Evolutionary conservation across 352 stramenopile genomes (phyloP), one percentile per base, ranked within the genome.

Genomic region (Phytophthora colocasiae): DNA sequence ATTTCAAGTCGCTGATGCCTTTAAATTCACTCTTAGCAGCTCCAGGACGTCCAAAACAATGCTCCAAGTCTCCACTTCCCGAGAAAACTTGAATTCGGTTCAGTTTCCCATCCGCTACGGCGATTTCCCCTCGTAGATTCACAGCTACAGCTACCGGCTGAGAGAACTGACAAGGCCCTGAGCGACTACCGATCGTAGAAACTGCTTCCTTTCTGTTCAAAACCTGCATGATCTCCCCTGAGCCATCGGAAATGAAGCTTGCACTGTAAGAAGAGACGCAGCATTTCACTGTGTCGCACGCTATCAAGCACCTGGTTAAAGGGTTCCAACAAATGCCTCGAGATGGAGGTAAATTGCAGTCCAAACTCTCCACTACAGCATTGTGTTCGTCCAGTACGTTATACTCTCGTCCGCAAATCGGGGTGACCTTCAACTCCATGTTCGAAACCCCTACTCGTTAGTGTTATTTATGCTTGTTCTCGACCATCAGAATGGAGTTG

Each of bases 61-160:
- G 68, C 34, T 80, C 59, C 14, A 87, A 60, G 10, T 75, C 69
- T 12, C 82, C 80, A 47, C 63, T 79, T 4, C 81, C 75, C 5
- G 77, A 80, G 58, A 90, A 92, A 19, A 88, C 64, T 46, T 85
- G 70, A n/a, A 90, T 68, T 5, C 79, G 73, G 36, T 79, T 81
- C 3, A 89, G 49, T 47, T 87, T 85, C n/a, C 47, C 41, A 27
- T 92, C 83, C 5, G 69, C 82, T 22, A 92, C 75, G 0, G 78
- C 83, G 29, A 92, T 78, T 48, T 90, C 76, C 3, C 79, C 81
- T 40, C 77, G 50, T 3, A 71, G 32, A 14, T 75, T 92, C 8
- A 89, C 72, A 32, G 85, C 79, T 6, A 90, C 71, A 6, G 81
- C 80, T 7, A 81, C 68, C 10, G 81, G 83, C 36, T 62, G 52